Evolutionary conservation across 768 basidiomycete genomes (phyloP), one percentile per base, ranked within the genome.

Genomic region (Psilocybe azurescens): DNA sequence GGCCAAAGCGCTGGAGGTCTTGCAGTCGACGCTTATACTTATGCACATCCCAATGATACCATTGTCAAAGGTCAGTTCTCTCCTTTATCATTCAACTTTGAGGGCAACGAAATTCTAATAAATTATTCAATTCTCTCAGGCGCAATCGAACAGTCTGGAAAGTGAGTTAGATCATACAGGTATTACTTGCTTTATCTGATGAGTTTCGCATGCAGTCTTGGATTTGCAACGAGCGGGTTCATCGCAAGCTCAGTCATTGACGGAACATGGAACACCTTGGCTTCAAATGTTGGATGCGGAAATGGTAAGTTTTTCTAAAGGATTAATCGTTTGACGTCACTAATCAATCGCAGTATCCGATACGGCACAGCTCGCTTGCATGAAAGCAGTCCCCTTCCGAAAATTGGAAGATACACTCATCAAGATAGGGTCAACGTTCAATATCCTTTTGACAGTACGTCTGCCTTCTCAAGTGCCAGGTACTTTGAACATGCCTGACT

Each of bases 1-100:
- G 78, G 78, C 4, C 73, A 79, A 58, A 78, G 77, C 59, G 78
- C 78, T 33, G 78, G 78, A 3, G 74, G 71, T 49, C 67, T 66
- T 11, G 72, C 75, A 6, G 70, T 70, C 47, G 78, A 77, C 62
- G 72, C 71, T 0, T 79, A 77, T 61, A 70, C 75, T 0, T 77
- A 75, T 55, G 66, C 75, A 3, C 72, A 77, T 61, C 74, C 74
- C 6, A 63, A 74, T 11, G 74, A 76, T 65, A 75, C 72, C 7
- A 74, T 72, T 47, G 69, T 70, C 2, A 67, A 72, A 67, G 70
- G 69, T 71, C 28, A 33, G 32, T 39, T 36, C 53, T 24, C 46
- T 66, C 56, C 58, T 66, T 6, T 66, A 61, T 41, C 36, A 54
- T 28, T 60, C 20, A 20, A 20, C 20, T 20, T 20, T 20, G 20